Base-by-base conservation (phyloP, 768 basidiomycete genomes). In the Leccinum obscurum region DNA sequence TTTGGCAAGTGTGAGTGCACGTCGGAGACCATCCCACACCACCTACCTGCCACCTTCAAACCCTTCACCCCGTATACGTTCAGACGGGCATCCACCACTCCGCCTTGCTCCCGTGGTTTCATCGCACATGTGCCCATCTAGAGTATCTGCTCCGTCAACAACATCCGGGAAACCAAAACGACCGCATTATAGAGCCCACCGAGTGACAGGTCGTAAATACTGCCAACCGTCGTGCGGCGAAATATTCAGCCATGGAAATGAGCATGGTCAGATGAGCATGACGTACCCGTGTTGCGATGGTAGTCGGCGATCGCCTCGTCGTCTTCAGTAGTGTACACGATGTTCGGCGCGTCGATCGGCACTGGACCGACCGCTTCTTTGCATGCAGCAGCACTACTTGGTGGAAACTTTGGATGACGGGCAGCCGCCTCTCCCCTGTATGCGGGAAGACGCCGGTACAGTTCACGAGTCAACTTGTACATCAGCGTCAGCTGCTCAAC, bases 391-490 rank as follows among this genome's bases (percentile, higher is more conserved):
- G 60, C 26, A 46, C 78, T 72, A 3, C 66, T 67, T 1, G 54
- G 52, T 0, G 69, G 46, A 52, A 79, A 80, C 6, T 56, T 17
- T 1, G 78, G 78, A 28, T 71, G 68, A 14, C 22, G 4, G 0
- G n/a, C 11, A 11, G 59, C 26, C 2, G 53, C 55, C 46, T 70
- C 70, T 28, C 70, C 70, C 0, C 68, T 65, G 55, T 68, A 71
- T 7, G 54, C 54, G 8, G 74, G 65, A 80, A 86, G 82, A 14
- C 87, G 82, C 37, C 87, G 80, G 4, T 76, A 73, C 10, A 84
- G 62, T 71, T 89, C 86, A 1, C 86, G 77, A 4, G 67, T 56
- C 57, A 78, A 77, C 62, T 88, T 89, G 70, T 87, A 88, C 0
- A 67, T 75, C 77, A 82, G 83, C 54, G 74, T 74, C 51, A 86